Evolutionary conservation across 2,329 filamentous ascomycete genomes (phyloP).

Genomic region (Penicillium digitatum): DNA sequence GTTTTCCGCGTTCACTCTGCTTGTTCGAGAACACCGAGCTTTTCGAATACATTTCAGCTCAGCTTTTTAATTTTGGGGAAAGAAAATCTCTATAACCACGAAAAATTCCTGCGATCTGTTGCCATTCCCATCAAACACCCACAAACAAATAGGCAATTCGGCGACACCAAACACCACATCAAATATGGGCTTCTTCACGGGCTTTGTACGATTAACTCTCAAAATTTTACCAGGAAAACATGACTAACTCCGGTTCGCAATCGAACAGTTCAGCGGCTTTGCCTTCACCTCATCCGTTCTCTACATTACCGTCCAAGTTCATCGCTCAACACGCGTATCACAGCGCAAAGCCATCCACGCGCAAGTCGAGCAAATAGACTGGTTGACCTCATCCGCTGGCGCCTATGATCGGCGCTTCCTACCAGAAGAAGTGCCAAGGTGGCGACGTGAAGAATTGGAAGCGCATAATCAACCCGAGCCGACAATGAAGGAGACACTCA

Average conservation of each 20-base stretch:
- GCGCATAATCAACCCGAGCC: conserved; percentile 26
- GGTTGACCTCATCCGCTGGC: conserved; percentile 35
- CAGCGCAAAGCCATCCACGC: conserved; percentile 45
- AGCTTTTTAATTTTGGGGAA: neutral
- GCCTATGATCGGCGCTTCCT: conserved; percentile 33
- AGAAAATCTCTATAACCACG: neutral
- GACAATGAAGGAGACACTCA: conserved; percentile 62
- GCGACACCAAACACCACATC: conserved; percentile 31
- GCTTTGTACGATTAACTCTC: conserved; percentile 59
- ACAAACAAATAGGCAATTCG: neutral
- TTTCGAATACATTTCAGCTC: neutral
- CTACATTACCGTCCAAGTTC: conserved; percentile 67
- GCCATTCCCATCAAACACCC: neutral
- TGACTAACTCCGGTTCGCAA: conserved; percentile 1
- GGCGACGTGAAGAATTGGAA: conserved; percentile 10
- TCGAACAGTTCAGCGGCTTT: conserved; percentile 64
- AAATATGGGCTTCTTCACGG: conserved; percentile 64
- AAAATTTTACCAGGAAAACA: neutral
- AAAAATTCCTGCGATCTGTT: neutral
- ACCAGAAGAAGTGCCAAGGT: conserved; percentile 12
- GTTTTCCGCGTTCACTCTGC: conserved; percentile 10
- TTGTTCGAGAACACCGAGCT: neutral
- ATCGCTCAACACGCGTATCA: conserved; percentile 61
- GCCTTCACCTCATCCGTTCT: conserved; percentile 69
- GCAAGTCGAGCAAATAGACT: conserved; percentile 42